A percentile compares a stretch with the other conserved stretches of the same genome.
Evolutionary conservation across 2,329 filamentous ascomycete species (phyloP).

Genomic region (Paramyrothecium sp.): DNA sequence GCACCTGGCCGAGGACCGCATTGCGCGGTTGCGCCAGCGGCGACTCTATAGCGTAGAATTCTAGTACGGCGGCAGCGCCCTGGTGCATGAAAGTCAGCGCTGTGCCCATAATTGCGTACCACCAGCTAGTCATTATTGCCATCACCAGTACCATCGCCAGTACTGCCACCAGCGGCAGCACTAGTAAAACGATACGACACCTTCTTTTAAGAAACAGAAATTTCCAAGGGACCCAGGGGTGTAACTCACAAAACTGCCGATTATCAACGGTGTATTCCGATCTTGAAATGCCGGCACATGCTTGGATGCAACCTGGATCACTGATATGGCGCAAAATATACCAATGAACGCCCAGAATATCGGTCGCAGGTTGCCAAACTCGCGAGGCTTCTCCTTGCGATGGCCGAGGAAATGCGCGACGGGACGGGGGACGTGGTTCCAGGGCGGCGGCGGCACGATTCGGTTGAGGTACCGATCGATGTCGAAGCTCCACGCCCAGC

Average conservation of each 20-base stretch:
- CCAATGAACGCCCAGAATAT: conserved; percentile 65
- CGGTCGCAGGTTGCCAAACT: conserved; percentile 56
- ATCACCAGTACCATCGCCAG: no score
- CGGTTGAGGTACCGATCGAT: conserved; percentile 76
- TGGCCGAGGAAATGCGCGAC: conserved; percentile 70
- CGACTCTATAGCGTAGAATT: conserved; percentile 70
- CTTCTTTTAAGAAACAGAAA: not conserved
- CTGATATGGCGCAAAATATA: conserved; percentile 57
- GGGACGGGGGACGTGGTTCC: conserved; percentile 61
- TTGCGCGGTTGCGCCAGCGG: conserved; percentile 74
- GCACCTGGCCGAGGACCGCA: conserved; percentile 63
- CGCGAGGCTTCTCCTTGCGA: conserved; percentile 36
- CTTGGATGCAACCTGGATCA: conserved; percentile 57
- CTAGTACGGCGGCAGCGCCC: conserved; percentile 74
- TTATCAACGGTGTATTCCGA: conserved; percentile 56
- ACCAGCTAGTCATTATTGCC: not conserved
- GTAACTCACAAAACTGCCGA: conserved; percentile 66
- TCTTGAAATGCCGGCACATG: conserved; percentile 52
- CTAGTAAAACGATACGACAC: not conserved
- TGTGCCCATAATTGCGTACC: not conserved
- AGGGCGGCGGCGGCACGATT: conserved; percentile 63
- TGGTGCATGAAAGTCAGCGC: conserved; percentile 23
- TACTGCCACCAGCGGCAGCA: not conserved
- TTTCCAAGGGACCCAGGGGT: not conserved
- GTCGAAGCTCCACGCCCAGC: conserved; percentile 58